Conservation (phyloP, 805 yeast genomes). For the Metschnikowia matae region DNA sequence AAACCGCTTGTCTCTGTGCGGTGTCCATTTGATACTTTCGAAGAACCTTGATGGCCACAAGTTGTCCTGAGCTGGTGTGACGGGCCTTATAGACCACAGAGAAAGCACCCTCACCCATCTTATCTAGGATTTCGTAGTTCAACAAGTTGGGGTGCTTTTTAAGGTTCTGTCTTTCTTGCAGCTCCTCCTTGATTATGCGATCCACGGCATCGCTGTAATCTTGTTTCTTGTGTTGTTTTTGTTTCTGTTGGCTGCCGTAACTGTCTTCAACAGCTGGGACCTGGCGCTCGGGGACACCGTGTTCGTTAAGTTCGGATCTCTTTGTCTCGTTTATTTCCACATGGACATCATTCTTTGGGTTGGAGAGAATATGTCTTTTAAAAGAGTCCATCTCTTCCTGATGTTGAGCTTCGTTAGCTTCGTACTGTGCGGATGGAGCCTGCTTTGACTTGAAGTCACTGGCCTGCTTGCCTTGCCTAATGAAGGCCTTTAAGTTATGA, state of each 20-base stretch:
- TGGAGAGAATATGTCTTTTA: constrained; percentile 4
- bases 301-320: neutral
- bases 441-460: constrained; percentile 23
- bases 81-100: constrained; percentile 76
- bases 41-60: constrained; percentile 74
- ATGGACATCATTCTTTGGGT: constrained; percentile 10
- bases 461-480: constrained; percentile 63
- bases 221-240: neutral
- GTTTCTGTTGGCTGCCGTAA: constrained; percentile 1
- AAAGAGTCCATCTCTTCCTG: constrained; percentile 2
- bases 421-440: neutral
- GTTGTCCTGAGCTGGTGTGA: constrained; percentile 38
- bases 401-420: neutral
- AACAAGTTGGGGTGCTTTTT: constrained; percentile 14
- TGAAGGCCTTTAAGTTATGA: constrained; percentile 54
- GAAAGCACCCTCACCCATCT: constrained; percentile 84
- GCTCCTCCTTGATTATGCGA: constrained; percentile 13
- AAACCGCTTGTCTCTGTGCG: constrained; percentile 52
- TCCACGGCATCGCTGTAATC: constrained; percentile 12
- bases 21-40: constrained; percentile 52
- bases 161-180: constrained; percentile 1
- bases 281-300: neutral
- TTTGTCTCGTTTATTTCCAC: neutral
- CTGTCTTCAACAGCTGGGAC: constrained; percentile 5
- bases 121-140: constrained; percentile 27